Conservation (phyloP, 2,329 filamentous ascomycete species). For the Diaporthe ampelina region DNA sequence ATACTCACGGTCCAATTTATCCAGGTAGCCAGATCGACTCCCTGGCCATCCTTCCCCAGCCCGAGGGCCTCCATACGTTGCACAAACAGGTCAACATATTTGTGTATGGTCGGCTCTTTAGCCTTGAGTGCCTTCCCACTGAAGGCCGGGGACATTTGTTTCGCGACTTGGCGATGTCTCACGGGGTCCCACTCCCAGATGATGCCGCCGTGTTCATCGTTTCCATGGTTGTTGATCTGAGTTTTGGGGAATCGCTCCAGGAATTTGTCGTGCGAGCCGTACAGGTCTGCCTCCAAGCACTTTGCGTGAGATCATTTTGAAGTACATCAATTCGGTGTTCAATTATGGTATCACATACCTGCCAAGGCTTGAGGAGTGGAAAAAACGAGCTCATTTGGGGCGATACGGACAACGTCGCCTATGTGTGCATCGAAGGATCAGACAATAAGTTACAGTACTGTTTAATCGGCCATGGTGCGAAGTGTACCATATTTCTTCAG, state of each 20-base stretch:
- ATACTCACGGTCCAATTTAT: constrained; percentile 40
- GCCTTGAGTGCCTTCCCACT: constrained; percentile 41
- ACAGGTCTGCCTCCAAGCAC: too few relatives aligned
- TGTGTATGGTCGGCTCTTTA: constrained; percentile 43
- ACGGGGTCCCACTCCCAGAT: constrained; percentile 46
- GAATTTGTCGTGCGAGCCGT: constrained; percentile 41
- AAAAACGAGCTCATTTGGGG: constrained; percentile 38
- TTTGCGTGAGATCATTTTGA: too few relatives aligned
- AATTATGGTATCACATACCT: background rate
- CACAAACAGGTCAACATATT: constrained; percentile 45
- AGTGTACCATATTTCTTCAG: constrained; percentile 35
- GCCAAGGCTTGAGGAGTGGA: constrained; percentile 28
- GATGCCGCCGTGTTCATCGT: constrained; percentile 41
- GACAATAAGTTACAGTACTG: too few relatives aligned
- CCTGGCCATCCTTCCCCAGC: background rate
- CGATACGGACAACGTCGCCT: constrained; percentile 39
- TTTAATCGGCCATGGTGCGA: background rate
- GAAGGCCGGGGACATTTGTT: constrained; percentile 46
- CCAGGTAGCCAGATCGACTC: constrained; percentile 42
- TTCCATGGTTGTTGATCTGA: constrained; percentile 44
- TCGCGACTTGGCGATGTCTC: constrained; percentile 43
- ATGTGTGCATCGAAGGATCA: too few relatives aligned
- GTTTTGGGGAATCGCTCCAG: constrained; percentile 45
- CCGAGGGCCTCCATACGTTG: constrained; percentile 40
- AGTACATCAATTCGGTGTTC: too few relatives aligned